phyloP scores from a whole-genome alignment of 805 yeast species.

The Metschnikowia matae region DNA sequence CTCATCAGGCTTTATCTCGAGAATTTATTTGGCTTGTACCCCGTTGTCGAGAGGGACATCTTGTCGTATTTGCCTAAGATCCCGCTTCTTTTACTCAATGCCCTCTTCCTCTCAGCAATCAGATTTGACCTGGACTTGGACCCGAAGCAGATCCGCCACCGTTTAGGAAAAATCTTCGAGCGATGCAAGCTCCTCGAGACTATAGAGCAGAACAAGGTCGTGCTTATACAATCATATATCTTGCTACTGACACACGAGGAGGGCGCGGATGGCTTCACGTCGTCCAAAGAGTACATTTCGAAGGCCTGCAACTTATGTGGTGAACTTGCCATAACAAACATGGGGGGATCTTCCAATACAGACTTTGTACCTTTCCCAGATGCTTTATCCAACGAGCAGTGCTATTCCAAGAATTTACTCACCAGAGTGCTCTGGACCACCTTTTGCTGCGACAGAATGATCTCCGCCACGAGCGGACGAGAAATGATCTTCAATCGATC shows the following conservation, averaged over 20 bases:
- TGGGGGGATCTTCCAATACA: neutral
- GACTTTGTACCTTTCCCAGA: neutral
- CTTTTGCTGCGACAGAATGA: slow-evolving; percentile 3
- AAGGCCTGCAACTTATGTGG: slow-evolving; percentile 6
- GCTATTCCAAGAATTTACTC: slow-evolving; percentile 1
- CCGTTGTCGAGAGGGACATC: slow-evolving; percentile 3
- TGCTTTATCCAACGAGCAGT: neutral
- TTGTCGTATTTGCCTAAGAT: neutral
- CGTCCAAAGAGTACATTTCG: slow-evolving; percentile 3
- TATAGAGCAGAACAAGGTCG: slow-evolving; percentile 4
- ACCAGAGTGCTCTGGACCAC: slow-evolving; percentile 3
- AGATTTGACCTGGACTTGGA: neutral
- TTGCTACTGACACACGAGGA: slow-evolving; percentile 4
- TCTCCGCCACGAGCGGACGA: slow-evolving; percentile 3
- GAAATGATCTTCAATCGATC: slow-evolving; percentile 3
- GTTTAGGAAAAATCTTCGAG: neutral
- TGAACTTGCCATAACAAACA: slow-evolving; percentile 3
- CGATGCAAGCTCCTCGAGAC: slow-evolving; percentile 3
- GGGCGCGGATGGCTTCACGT: slow-evolving; percentile 2
- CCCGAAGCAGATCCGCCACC: neutral
- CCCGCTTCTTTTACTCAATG: slow-evolving; percentile 2
- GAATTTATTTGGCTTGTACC: neutral
- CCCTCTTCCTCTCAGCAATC: neutral
- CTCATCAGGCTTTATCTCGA: neutral
- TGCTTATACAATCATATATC: slow-evolving; percentile 1